Evolutionary conservation across 108 stramenopile genomes (phyloP).

Genomic region (Pseudonitzschia pungens): DNA sequence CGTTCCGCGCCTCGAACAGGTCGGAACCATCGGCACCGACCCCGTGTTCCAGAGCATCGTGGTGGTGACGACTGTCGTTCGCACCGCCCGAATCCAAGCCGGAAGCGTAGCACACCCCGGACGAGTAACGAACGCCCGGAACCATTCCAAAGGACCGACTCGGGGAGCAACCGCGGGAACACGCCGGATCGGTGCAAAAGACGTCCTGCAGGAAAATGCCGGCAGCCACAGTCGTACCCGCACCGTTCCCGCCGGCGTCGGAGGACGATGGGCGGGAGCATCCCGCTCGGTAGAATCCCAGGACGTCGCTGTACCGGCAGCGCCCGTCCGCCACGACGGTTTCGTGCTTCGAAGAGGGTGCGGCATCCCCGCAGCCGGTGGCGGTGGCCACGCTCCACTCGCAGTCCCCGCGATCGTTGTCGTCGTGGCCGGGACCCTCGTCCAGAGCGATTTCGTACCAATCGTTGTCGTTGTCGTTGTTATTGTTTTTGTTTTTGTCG

Average conservation of each 20-base stretch:
- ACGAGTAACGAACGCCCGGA: background rate
- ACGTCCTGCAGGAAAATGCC: background rate
- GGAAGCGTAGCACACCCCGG: background rate
- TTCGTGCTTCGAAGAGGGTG: background rate
- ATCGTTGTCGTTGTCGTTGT: background rate
- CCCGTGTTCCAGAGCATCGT: too few species aligned
- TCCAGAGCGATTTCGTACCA: background rate
- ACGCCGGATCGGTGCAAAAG: slow-evolving; percentile 4
- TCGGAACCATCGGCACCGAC: too few species aligned
- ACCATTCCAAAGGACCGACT: too few species aligned
- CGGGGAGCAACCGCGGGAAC: background rate
- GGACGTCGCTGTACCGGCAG: slow-evolving; percentile 10
- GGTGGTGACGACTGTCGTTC: too few species aligned
- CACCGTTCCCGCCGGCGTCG: background rate
- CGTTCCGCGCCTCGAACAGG: background rate
- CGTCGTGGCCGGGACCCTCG: background rate
- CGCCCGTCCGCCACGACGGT: background rate
- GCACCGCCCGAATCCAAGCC: too few species aligned
- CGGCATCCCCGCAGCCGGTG: slow-evolving; percentile 4
- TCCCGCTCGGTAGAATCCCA: slow-evolving; percentile 10
- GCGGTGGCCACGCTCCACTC: background rate
- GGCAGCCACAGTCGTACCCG: background rate
- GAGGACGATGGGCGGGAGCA: background rate
- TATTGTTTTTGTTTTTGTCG: background rate
- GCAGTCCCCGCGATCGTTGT: background rate